A percentile compares a stretch with the other conserved stretches of the same genome.
Conservation (phyloP, 2,329 filamentous ascomycete species). For the Aspergillus fischeri region DNA sequence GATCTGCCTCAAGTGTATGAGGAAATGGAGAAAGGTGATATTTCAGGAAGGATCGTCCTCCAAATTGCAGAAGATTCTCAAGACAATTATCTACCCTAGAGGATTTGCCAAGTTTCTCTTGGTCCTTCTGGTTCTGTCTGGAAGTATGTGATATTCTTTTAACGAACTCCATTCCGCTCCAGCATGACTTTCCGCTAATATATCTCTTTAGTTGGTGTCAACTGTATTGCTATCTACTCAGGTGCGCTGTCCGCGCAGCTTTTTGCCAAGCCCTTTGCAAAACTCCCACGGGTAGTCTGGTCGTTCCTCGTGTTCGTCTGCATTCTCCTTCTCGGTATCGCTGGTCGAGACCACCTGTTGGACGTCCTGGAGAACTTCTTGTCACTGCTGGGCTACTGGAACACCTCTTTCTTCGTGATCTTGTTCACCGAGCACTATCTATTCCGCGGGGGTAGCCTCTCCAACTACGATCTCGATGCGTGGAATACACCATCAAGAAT, state of each 20-base stretch:
- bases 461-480: constrained; percentile 47
- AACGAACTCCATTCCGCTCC: not conserved
- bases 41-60: constrained; percentile 42
- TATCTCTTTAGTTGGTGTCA: constrained; percentile 37
- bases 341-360: constrained; percentile 42
- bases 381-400: constrained; percentile 49
- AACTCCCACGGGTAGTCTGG: constrained; percentile 48
- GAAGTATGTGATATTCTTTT: constrained; percentile 20
- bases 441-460: constrained; percentile 42
- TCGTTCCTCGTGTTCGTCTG: constrained; percentile 44
- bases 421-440: constrained; percentile 48
- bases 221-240: constrained; percentile 43
- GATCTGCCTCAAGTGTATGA: constrained; percentile 43
- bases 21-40: constrained; percentile 43
- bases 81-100: constrained; percentile 42
- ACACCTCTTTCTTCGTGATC: constrained; percentile 48
- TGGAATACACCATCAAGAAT: constrained; percentile 46
- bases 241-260: constrained; percentile 34
- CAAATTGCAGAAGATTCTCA: constrained; percentile 40
- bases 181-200: not conserved
- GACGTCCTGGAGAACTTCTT: constrained; percentile 47
- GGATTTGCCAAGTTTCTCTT: constrained; percentile 46
- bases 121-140: constrained; percentile 29
- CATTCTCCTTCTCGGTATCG: constrained; percentile 45
- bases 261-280: constrained; percentile 41